Evolutionary conservation across 495 filamentous ascomycete species (phyloP).

Genomic region (Penicillium roqueforti): DNA sequence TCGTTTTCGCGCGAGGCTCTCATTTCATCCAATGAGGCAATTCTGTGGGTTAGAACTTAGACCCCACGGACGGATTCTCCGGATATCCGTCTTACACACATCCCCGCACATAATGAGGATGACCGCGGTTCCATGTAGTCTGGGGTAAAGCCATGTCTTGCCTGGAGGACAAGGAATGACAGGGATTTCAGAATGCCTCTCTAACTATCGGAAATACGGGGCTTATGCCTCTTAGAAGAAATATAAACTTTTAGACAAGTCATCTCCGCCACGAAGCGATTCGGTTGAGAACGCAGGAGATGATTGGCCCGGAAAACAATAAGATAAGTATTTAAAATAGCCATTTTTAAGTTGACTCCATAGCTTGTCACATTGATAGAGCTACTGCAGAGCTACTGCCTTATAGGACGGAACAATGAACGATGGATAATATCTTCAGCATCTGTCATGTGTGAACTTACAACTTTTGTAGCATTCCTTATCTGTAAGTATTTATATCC

Average conservation of each 20-base stretch:
- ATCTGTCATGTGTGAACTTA: background rate
- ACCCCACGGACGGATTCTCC: constrained; percentile 20
- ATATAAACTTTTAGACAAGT: background rate
- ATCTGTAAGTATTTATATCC: constrained; percentile 17
- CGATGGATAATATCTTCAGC: background rate
- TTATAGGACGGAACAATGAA: background rate
- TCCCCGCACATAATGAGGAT: constrained; percentile 17
- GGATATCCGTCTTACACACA: constrained; percentile 17
- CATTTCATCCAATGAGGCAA: constrained; percentile 6
- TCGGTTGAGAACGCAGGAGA: too few relatives aligned
- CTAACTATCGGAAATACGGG: background rate
- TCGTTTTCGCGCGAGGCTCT: constrained; percentile 2
- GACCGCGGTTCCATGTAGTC: background rate
- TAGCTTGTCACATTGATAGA: background rate
- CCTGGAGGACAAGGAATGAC: background rate
- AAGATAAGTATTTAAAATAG: background rate
- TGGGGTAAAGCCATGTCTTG: constrained; percentile 6
- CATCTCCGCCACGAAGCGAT: background rate
- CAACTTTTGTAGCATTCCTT: constrained; percentile 19
- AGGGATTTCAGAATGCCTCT: background rate
- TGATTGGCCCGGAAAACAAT: background rate
- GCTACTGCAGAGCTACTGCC: background rate
- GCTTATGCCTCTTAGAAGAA: background rate
- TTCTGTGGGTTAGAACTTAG: constrained; percentile 12
- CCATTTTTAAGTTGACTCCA: background rate